Evolutionary conservation across 2,329 filamentous ascomycete genomes (phyloP), one percentile per base, ranked within the genome.

Genomic region (Amesomyces nigricolor): DNA sequence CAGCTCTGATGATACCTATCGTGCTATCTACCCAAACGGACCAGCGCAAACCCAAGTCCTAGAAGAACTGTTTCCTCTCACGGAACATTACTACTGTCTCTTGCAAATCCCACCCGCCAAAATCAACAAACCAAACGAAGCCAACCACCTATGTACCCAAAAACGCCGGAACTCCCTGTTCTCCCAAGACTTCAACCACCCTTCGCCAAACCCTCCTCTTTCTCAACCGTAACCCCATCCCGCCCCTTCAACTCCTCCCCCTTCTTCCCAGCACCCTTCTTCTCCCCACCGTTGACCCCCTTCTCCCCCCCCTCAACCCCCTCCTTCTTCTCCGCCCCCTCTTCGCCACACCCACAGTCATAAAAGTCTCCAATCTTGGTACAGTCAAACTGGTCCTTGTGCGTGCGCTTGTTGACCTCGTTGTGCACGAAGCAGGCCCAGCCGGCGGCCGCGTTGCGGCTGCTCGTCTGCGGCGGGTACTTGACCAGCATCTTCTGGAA

Each of bases 391-490:
- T 76, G 58, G 4, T 75, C 72, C 70, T 87, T 87, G 64, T 79
- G 71, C 32, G 87, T 71, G 53, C 82, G 73, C 70, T 80, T 76
- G 65, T 88, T 88, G 56, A 88, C 84, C 62, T 80, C 71, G 63
- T 88, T 88, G 65, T 88, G 85, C 22, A 83, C 78, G 66, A 82
- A 81, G 65, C 85, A 88, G 13, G 84, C 77, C 85, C 85, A 88
- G 11, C 82, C 82, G 0, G 82, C 82, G 0, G 84, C 84, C 8
- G 80, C 76, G 62, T 81, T 84, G 57, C 85, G 77, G 51, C 79
- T 80, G 58, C 80, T 78, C 39, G 81, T 81, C 70, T 88, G 85
- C 1, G 85, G 84, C 17, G 84, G 85, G 64, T 78, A 87, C 62
- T 85, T 75, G 26, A 74, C 71, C 26, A 87, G 72, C 47, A 88